Percentiles rank a stretch among this genome's conserved stretches.
These are phyloP conservation scores for Tuber magnatum DNA, from an alignment of 495 filamentous ascomycete genomes.

Conservation along the genomic window DNA sequence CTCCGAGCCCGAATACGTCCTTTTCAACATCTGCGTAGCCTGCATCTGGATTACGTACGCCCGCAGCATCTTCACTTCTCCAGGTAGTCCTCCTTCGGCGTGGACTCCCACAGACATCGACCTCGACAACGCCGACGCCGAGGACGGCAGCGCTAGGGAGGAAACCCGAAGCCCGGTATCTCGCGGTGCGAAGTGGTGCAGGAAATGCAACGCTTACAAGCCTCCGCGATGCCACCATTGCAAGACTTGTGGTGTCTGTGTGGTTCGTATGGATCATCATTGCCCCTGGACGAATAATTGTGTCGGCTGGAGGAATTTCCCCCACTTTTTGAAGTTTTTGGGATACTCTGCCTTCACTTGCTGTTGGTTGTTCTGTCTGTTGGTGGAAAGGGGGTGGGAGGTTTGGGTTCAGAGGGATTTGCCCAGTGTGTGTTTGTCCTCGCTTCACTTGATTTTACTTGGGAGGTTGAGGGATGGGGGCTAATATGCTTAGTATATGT, in stretches of 20 bases:
- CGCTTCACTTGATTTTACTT: slow-evolving; percentile 1
- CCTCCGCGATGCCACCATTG: slow-evolving; percentile 90
- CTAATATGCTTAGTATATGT: slow-evolving; percentile 12
- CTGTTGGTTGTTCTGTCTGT: slow-evolving; percentile 52
- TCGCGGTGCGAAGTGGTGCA: slow-evolving; percentile 58
- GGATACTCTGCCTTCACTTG: slow-evolving; percentile 65
- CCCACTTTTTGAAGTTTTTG: slow-evolving; percentile 84
- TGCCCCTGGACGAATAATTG: slow-evolving; percentile 95
- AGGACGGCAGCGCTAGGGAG: slow-evolving; percentile 32
- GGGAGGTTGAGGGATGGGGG: not conserved
- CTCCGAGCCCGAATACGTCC: slow-evolving; percentile 51
- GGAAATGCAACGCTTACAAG: slow-evolving; percentile 74
- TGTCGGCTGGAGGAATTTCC: slow-evolving; percentile 82
- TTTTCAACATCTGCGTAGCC: slow-evolving; percentile 66
- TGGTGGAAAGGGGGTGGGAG: slow-evolving; percentile 29
- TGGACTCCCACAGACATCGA: slow-evolving; percentile 13
- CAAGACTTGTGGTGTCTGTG: slow-evolving; percentile 72
- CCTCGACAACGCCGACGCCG: slow-evolving; percentile 34
- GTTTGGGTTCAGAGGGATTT: slow-evolving; percentile 15
- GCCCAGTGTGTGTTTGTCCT: slow-evolving; percentile 7
- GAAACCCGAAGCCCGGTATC: slow-evolving; percentile 43
- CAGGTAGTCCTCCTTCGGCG: slow-evolving; percentile 48
- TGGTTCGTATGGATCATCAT: slow-evolving; percentile 98
- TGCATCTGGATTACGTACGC: slow-evolving; percentile 77
- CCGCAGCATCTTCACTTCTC: slow-evolving; percentile 66